Evolutionary conservation across 2,329 filamentous ascomycete species (phyloP), one percentile per base, ranked within the genome.

Genomic region (Neurospora sp.): DNA sequence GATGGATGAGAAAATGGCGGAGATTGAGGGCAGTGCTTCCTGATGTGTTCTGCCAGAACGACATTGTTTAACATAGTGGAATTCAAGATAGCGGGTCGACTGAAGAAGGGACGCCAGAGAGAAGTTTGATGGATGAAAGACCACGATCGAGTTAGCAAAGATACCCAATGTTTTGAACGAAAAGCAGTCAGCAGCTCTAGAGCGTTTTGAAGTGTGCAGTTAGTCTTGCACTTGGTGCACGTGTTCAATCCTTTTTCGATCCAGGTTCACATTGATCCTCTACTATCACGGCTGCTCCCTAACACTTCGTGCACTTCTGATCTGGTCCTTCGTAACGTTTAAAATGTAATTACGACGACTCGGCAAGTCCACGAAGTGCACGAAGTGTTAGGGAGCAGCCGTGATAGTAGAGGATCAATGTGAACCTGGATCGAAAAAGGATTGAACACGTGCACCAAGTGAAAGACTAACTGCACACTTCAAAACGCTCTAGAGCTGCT

Each of bases 1-100:
- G 71, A 77, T 82, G 77, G 80, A 81, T 69, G 77, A 77, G 68
- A 79, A 73, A 70, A 77, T 78, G 40, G 77, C 76, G 6, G 71
- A 73, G 58, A 74, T 79, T 74, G 77, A 76, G 66, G 72, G 23
- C 28, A 62, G 52, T 36, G 15, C 52, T 15, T 62, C 23, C 7
- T 62, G 23, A 62, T 62, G 28, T 38, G 38, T 17, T 10, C 13
- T 52, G 17, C 11, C 38, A 62, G 46, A 38, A 68, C 23, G 66
- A 36, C 38, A 46, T 38, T 40, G 5, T 19, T 33, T 3, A 28
- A 7, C 5, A 52, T 28, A 19, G 6, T 52, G 19, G 13, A 52
- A 1, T 15, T 28, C 19, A 15, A 28, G 6, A 52, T 3, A 15
- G 46, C 46, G 6, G 46, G 23, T 38, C 38, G 9, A 10, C 38